These are phyloP conservation scores for Trichoderma citrinoviride DNA, from an alignment of 2,329 filamentous ascomycete genomes.

Conservation along the genomic window DNA sequence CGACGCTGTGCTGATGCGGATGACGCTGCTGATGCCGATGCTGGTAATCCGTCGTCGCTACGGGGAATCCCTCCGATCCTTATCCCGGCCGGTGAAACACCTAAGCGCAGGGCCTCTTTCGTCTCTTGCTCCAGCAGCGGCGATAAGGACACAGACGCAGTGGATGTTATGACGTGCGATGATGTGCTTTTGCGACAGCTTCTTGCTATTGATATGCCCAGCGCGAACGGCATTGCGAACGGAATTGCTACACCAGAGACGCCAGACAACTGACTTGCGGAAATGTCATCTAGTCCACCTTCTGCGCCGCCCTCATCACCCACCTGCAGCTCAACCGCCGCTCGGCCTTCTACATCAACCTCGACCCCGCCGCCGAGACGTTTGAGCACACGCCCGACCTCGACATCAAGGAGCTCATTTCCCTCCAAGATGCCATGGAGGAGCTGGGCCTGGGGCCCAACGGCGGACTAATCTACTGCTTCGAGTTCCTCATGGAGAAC, in stretches of 20 bases:
- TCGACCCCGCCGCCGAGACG: slow-evolving; percentile 90
- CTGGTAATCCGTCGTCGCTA: not conserved
- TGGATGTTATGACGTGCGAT: not conserved
- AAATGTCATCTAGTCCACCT: slow-evolving; percentile 66
- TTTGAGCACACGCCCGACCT: slow-evolving; percentile 91
- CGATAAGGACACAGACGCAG: no score
- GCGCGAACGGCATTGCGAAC: not conserved
- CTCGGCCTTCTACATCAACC: slow-evolving; percentile 97
- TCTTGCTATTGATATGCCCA: not conserved
- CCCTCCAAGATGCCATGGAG: slow-evolving; percentile 93
- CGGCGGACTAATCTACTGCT: slow-evolving; percentile 91
- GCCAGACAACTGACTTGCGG: not conserved
- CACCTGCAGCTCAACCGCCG: slow-evolving; percentile 86
- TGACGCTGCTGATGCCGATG: slow-evolving; percentile 1
- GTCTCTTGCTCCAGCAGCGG: no score
- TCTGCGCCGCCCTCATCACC: slow-evolving; percentile 89
- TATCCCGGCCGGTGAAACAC: not conserved
- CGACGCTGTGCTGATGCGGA: not conserved
- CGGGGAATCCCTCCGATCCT: slow-evolving; percentile 1
- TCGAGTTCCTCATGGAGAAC: slow-evolving; percentile 93
- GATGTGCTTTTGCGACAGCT: not conserved
- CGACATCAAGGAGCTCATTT: slow-evolving; percentile 93
- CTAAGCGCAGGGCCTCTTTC: not conserved
- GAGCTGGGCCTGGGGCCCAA: slow-evolving; percentile 89
- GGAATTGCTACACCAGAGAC: no score